These are phyloP conservation scores for Sorghum bicolor DNA, from an alignment of 176 grass and related monocot species.

Conservation along the genomic window DNA sequence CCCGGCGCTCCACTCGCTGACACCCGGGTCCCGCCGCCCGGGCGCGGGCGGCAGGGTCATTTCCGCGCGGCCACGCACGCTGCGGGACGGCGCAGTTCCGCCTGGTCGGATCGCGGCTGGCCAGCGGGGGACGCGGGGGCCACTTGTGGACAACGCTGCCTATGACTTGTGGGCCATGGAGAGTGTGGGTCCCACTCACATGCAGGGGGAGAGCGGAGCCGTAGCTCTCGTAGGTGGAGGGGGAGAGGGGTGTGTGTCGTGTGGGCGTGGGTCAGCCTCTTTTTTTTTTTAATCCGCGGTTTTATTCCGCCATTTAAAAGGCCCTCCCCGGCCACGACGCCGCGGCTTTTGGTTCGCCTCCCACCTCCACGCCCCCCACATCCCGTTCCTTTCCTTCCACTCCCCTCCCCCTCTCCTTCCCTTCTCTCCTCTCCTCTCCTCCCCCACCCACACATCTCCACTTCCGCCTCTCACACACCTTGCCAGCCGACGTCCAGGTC, in stretches of 20 bases:
- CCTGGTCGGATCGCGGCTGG: background rate
- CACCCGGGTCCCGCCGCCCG: background rate
- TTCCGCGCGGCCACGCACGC: background rate
- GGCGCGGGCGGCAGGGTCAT: background rate
- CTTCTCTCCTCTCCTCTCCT: background rate
- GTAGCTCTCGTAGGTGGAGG: constrained; percentile 1
- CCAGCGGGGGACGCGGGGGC: background rate
- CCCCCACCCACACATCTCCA: constrained; percentile 13
- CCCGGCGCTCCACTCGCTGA: fast-evolving
- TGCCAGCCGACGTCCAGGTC: background rate
- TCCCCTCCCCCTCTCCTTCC: background rate
- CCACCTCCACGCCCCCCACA: background rate
- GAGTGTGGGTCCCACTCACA: fast-evolving
- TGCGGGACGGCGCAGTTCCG: background rate
- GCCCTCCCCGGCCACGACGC: constrained; percentile 8
- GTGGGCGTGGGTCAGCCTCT: constrained; percentile 9
- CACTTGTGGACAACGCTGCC: fast-evolving
- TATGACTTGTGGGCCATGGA: fast-evolving
- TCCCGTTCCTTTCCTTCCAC: constrained; percentile 20
- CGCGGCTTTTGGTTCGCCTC: constrained; percentile 16
- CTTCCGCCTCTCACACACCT: background rate
- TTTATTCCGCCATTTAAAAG: constrained; percentile 58
- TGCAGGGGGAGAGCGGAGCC: background rate
- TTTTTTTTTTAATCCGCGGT: constrained; percentile 27
- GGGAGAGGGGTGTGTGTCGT: constrained; percentile 29